Conservation (phyloP, 169 alveolate species). For the Amoebophrya sp. region DNA sequence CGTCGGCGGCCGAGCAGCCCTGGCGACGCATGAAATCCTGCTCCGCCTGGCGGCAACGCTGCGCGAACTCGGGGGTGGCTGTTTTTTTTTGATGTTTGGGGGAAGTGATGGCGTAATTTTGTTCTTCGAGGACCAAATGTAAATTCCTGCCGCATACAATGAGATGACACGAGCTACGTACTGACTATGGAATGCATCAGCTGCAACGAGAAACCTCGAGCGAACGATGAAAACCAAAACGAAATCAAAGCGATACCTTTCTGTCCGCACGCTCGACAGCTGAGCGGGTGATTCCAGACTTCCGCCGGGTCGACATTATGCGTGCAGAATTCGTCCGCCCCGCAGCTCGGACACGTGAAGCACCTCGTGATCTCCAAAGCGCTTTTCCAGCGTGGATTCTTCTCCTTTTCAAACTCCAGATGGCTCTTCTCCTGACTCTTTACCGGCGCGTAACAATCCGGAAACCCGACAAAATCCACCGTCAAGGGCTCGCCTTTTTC, state of each 20-base stretch:
- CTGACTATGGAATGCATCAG: too few species aligned
- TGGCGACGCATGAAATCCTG: not conserved
- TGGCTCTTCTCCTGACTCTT: not conserved
- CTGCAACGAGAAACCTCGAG: too few species aligned
- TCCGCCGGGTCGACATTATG: not conserved
- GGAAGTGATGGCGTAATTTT: too few species aligned
- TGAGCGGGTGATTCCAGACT: not conserved
- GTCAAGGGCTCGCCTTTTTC: not conserved
- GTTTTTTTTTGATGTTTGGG: too few species aligned
- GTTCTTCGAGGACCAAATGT: too few species aligned
- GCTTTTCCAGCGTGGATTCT: not conserved
- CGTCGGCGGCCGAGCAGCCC: not conserved
- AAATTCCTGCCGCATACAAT: too few species aligned
- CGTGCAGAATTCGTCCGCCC: not conserved
- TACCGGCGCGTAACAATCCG: conserved; percentile 10
- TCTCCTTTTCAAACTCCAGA: not conserved
- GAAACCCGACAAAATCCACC: not conserved
- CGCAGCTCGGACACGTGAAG: not conserved
- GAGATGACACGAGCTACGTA: too few species aligned
- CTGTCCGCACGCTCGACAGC: not conserved
- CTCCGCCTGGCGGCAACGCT: not conserved
- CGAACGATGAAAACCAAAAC: too few species aligned
- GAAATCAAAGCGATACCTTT: not conserved
- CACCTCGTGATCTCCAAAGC: not conserved
- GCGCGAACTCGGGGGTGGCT: too few species aligned